These are phyloP conservation scores for Fusarium xylarioides DNA, from an alignment of 2,329 filamentous ascomycete species.

Conservation along the genomic window DNA sequence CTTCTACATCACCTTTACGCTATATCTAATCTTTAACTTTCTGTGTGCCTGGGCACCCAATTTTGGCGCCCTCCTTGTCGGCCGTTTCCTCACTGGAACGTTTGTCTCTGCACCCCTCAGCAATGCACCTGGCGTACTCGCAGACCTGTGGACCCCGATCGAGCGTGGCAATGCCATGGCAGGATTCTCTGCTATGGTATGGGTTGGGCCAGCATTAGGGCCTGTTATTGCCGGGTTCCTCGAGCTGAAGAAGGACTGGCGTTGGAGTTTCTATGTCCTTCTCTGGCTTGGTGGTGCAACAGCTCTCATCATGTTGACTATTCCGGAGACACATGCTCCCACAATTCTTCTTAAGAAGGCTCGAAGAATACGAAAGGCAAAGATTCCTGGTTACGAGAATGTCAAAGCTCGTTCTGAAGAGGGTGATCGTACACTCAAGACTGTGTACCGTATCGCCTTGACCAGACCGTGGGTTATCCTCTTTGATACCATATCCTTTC, in stretches of 20 bases:
- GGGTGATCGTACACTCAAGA: slow-evolving; percentile 3
- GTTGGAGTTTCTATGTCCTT: slow-evolving; percentile 45
- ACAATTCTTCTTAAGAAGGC: slow-evolving; percentile 64
- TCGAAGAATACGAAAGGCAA: slow-evolving; percentile 26
- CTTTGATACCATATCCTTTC: slow-evolving; percentile 83
- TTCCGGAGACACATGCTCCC: slow-evolving; percentile 85
- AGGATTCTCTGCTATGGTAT: slow-evolving; percentile 79
- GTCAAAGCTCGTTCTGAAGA: slow-evolving; percentile 24
- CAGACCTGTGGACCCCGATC: slow-evolving; percentile 80
- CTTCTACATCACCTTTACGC: slow-evolving; percentile 59
- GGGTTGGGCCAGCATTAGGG: slow-evolving; percentile 69
- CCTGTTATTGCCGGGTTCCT: slow-evolving; percentile 73
- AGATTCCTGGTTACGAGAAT: slow-evolving; percentile 25
- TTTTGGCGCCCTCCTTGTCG: slow-evolving; percentile 77
- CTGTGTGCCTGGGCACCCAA: slow-evolving; percentile 78
- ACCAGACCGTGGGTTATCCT: slow-evolving; percentile 73
- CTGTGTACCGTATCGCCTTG: slow-evolving; percentile 74
- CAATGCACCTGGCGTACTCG: slow-evolving; percentile 79
- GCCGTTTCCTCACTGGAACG: slow-evolving; percentile 78
- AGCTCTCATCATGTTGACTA: slow-evolving; percentile 79
- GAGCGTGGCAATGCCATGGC: slow-evolving; percentile 86
- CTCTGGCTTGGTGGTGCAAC: slow-evolving; percentile 83
- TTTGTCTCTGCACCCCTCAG: slow-evolving; percentile 85
- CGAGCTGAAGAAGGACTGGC: slow-evolving; percentile 72
- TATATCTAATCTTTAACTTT: slow-evolving; percentile 79